Percentiles rank a stretch among this genome's conserved stretches.
Evolutionary conservation across 2,329 filamentous ascomycete genomes (phyloP).

Genomic region (Didymella pinodella): DNA sequence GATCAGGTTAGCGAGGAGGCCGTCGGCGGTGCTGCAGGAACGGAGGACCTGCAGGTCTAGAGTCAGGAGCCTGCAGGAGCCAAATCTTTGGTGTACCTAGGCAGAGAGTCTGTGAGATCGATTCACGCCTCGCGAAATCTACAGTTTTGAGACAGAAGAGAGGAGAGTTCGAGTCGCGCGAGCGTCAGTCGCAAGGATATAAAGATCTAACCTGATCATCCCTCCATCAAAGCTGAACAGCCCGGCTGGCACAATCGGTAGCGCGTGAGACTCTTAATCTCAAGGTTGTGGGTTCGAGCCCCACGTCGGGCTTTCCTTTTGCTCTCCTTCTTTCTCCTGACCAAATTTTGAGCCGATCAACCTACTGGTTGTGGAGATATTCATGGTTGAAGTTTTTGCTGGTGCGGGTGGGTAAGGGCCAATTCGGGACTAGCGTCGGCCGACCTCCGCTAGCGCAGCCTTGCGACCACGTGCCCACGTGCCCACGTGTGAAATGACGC

Average conservation of each 20-base stretch:
- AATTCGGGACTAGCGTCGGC: neutral
- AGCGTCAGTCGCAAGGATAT: too few species aligned
- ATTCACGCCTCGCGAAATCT: too few species aligned
- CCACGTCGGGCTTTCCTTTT: constrained; percentile 15
- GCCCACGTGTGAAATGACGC: neutral
- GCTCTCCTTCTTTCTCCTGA: too few species aligned
- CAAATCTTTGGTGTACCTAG: neutral
- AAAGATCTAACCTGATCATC: too few species aligned
- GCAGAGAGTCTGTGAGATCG: too few species aligned
- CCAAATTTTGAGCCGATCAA: neutral
- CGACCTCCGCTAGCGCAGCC: neutral
- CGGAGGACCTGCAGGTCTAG: neutral
- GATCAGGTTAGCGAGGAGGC: neutral
- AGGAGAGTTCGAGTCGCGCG: neutral
- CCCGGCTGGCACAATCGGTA: constrained; percentile 20
- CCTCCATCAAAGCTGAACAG: neutral
- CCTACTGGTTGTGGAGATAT: constrained; percentile 1
- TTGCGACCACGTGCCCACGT: neutral
- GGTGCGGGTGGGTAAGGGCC: neutral
- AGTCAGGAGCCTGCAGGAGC: neutral
- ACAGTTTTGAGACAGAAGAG: neutral
- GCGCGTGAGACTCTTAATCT: constrained; percentile 20
- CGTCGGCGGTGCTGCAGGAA: neutral
- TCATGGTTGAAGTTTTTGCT: neutral
- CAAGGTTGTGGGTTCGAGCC: constrained; percentile 20